A percentile compares a stretch with the other conserved stretches of the same genome.
phyloP scores from a whole-genome alignment of 2,329 filamentous ascomycete genomes.

The Claviceps humidiphila region DNA sequence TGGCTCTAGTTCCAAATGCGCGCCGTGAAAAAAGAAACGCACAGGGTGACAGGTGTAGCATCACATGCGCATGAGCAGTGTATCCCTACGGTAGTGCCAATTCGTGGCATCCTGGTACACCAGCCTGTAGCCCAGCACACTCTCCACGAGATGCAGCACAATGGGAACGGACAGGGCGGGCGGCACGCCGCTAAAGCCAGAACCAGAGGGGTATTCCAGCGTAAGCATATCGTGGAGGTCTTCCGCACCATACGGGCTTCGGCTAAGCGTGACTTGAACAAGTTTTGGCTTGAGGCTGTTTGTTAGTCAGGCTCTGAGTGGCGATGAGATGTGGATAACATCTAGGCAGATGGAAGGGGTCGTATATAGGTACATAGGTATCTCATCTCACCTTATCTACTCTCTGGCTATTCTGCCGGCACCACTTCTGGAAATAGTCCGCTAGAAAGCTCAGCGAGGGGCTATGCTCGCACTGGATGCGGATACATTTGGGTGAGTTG shows the following conservation, averaged over 20 bases:
- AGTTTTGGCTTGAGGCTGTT: slow-evolving; percentile 23
- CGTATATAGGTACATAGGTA: not conserved
- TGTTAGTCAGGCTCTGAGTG: too few relatives aligned
- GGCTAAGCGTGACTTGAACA: slow-evolving; percentile 27
- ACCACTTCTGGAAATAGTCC: slow-evolving; percentile 35
- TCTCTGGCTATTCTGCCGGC: slow-evolving; percentile 27
- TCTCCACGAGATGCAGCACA: slow-evolving; percentile 32
- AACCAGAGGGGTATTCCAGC: slow-evolving; percentile 20
- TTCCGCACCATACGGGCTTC: slow-evolving; percentile 31
- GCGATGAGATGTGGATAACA: too few relatives aligned
- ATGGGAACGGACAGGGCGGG: slow-evolving; percentile 26
- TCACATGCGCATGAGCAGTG: not conserved
- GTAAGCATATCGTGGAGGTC: slow-evolving; percentile 30
- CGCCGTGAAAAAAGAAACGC: too few relatives aligned
- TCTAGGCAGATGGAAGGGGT: too few relatives aligned
- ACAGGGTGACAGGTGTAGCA: not conserved
- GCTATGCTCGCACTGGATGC: slow-evolving; percentile 34
- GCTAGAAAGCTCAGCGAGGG: slow-evolving; percentile 30
- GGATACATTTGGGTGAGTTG: slow-evolving; percentile 16
- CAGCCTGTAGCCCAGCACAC: slow-evolving; percentile 29
- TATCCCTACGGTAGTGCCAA: slow-evolving; percentile 16
- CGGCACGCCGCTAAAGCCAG: slow-evolving; percentile 16
- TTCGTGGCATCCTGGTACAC: slow-evolving; percentile 10
- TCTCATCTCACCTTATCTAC: slow-evolving; percentile 17
- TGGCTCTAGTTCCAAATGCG: too few relatives aligned